Conservation (phyloP, 345 rosid species). For the Melaleuca quinquenervia region DNA sequence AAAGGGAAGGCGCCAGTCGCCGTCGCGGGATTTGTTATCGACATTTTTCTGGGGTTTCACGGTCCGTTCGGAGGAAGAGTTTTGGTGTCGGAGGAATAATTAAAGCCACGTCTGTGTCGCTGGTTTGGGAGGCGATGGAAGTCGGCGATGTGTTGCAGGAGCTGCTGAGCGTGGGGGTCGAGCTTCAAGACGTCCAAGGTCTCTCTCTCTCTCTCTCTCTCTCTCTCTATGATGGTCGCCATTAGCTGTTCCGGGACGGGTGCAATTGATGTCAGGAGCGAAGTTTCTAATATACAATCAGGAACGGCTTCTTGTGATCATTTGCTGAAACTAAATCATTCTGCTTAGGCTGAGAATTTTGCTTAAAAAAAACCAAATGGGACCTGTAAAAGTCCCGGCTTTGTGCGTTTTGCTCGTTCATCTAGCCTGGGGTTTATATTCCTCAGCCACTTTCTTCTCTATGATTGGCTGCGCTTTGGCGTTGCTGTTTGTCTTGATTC, state of each 20-base stretch:
- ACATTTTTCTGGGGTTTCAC: not conserved
- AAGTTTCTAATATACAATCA: not conserved
- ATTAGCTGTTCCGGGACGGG: not conserved
- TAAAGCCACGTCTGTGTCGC: not conserved
- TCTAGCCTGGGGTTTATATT: not conserved
- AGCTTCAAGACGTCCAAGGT: slow-evolving; percentile 70
- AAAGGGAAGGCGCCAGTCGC: not conserved
- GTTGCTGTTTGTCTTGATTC: not conserved
- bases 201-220: not conserved
- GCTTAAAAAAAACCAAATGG: not conserved
- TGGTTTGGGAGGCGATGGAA: not conserved
- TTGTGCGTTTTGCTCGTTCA: not conserved
- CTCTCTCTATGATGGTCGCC: not conserved
- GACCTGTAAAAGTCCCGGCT: not conserved
- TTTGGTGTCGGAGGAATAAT: not conserved
- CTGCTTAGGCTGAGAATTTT: not conserved
- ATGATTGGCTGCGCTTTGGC: not conserved
- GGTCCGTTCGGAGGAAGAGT: not conserved
- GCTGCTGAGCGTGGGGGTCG: slow-evolving; percentile 43
- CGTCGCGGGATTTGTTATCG: not conserved
- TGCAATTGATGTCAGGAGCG: not conserved
- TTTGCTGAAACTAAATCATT: not conserved
- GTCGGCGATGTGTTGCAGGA: slow-evolving; percentile 28
- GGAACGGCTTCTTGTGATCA: not conserved
- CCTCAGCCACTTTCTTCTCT: not conserved